Evolutionary conservation across 257 asterid genomes (phyloP).

Genomic region (Coffea canephora): DNA sequence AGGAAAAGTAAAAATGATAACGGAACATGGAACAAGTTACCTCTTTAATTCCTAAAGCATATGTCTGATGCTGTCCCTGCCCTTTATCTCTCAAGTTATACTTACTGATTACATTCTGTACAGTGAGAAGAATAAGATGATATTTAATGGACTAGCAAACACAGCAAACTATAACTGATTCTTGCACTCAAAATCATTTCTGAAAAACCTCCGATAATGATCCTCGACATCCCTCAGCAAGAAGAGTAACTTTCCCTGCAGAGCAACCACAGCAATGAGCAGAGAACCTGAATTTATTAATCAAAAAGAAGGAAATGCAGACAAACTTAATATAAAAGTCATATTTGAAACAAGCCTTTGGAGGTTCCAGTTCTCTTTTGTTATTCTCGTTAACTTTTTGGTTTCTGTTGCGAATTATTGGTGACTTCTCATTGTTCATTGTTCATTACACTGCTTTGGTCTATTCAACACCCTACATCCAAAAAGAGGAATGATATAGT

Average conservation of each 20-base stretch:
- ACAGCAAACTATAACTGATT: constrained; percentile 7
- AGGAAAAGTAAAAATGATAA: no score
- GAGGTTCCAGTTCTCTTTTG: neutral
- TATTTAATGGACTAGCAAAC: constrained; percentile 12
- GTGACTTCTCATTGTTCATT: neutral
- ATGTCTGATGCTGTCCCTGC: constrained; percentile 92
- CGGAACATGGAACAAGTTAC: constrained; percentile 30
- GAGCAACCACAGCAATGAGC: constrained; percentile 16
- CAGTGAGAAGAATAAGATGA: neutral
- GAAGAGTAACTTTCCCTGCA: constrained; percentile 74
- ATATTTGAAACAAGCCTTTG: neutral
- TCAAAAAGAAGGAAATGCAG: neutral
- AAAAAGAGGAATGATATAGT: neutral
- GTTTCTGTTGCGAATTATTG: neutral
- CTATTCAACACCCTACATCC: neutral
- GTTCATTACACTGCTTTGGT: neutral
- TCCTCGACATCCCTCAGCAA: constrained; percentile 99
- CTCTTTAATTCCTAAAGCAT: constrained; percentile 98
- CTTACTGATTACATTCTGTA: constrained; percentile 69
- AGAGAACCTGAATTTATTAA: no score
- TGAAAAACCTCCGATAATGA: constrained; percentile 82
- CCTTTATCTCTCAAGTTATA: constrained; percentile 81
- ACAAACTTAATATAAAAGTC: neutral
- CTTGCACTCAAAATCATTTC: constrained; percentile 15
- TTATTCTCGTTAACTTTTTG: neutral